These are phyloP conservation scores for Ceriops decandra DNA, from an alignment of 345 rosid genomes.

Conservation along the genomic window DNA sequence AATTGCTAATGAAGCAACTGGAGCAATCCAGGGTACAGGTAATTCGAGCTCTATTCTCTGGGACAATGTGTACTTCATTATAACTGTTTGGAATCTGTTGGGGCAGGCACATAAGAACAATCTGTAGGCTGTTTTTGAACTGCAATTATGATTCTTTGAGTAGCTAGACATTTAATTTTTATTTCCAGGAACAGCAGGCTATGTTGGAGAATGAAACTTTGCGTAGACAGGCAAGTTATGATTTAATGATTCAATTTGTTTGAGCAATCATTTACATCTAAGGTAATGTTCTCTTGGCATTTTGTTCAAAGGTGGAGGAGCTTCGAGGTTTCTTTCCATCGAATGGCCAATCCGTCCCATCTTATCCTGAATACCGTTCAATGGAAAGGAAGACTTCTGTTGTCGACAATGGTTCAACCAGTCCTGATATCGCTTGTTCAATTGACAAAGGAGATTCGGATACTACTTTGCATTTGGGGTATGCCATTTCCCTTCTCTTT, in stretches of 20 bases:
- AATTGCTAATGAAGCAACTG: constrained; percentile 58
- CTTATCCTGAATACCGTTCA: constrained; percentile 55
- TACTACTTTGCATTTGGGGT: constrained; percentile 85
- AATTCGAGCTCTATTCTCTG: not conserved
- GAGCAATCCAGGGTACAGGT: constrained; percentile 84
- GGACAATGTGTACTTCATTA: not conserved
- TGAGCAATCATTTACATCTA: not conserved
- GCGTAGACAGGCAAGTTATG: constrained; percentile 63
- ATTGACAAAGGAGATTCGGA: constrained; percentile 67
- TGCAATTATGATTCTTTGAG: not conserved
- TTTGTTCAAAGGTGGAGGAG: constrained; percentile 58
- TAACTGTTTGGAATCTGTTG: not conserved
- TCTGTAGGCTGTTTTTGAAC: not conserved
- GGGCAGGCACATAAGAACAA: not conserved
- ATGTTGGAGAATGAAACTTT: constrained; percentile 83
- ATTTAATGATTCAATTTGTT: constrained; percentile 11
- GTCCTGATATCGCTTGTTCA: constrained; percentile 38
- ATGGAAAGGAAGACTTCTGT: constrained; percentile 43
- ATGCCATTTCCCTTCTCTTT: constrained; percentile 19
- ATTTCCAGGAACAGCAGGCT: constrained; percentile 67
- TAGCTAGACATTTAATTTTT: not conserved
- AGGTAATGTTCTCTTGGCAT: not conserved
- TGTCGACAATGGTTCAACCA: constrained; percentile 26
- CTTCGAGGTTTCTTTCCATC: constrained; percentile 66
- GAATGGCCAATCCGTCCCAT: constrained; percentile 33